Evolutionary conservation across 345 rosid genomes (phyloP).

Genomic region (Viola odorata): DNA sequence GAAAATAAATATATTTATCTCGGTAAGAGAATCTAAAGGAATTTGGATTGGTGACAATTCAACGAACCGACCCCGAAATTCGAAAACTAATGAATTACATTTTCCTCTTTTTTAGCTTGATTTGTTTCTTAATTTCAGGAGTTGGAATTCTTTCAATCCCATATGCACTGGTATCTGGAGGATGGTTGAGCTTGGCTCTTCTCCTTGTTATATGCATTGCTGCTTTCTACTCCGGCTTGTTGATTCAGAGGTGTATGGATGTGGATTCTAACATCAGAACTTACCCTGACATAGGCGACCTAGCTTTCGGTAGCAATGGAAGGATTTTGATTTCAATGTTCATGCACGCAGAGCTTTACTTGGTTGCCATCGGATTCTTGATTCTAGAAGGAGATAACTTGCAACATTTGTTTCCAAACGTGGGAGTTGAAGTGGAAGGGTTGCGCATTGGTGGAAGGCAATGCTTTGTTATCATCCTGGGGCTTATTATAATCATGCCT

Average conservation of each 20-base stretch:
- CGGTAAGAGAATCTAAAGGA: too few relatives aligned
- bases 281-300: conserved; percentile 79
- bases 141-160: conserved; percentile 83
- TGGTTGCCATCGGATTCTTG: conserved; percentile 76
- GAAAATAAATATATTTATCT: too few relatives aligned
- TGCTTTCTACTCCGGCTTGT: conserved; percentile 61
- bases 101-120: background rate
- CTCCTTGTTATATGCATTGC: conserved; percentile 51
- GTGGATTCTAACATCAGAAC: conserved; percentile 49
- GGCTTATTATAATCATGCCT: conserved; percentile 65
- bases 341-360: conserved; percentile 74
- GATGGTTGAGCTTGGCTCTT: conserved; percentile 71
- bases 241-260: conserved; percentile 81
- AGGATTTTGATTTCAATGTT: conserved; percentile 46
- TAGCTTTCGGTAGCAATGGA: conserved; percentile 73
- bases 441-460: conserved; percentile 46
- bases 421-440: conserved; percentile 42
- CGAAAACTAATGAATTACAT: too few relatives aligned
- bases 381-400: conserved; percentile 89
- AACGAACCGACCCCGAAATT: too few relatives aligned
- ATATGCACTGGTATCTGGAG: conserved; percentile 86
- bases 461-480: conserved; percentile 52
- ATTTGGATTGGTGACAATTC: too few relatives aligned
- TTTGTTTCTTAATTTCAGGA: conserved; percentile 40
- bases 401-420: conserved; percentile 45